These are phyloP conservation scores for Camellia sinensis DNA, from an alignment of 148 eudicot species.

Conservation along the genomic window DNA sequence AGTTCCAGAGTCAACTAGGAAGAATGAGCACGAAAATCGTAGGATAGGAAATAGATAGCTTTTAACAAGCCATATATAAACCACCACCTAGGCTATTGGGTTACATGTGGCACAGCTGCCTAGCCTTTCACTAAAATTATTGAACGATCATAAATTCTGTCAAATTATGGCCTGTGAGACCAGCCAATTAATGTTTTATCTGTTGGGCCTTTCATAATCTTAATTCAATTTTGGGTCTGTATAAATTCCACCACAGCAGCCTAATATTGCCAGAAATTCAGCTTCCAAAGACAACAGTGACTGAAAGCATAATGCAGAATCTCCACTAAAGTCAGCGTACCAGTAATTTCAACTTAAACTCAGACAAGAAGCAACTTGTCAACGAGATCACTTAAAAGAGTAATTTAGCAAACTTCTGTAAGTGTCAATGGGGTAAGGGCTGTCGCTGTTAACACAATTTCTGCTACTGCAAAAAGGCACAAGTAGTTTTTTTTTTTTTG, in stretches of 20 bases:
- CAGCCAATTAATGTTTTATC: not conserved
- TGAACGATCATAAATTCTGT: not conserved
- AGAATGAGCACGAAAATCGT: not conserved
- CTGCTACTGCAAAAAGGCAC: not conserved
- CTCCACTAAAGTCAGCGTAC: not conserved
- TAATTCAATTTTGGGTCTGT: not conserved
- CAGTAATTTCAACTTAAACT: not conserved
- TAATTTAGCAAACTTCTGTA: not conserved
- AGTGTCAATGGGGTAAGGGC: not conserved
- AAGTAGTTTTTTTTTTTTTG: not conserved
- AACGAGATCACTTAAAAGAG: not conserved
- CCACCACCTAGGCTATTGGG: not conserved
- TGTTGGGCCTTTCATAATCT: not conserved
- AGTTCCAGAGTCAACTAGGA: not conserved
- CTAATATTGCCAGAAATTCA: not conserved
- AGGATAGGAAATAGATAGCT: not conserved
- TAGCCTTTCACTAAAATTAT: conserved; percentile 7
- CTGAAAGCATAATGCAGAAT: not conserved
- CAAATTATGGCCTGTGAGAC: not conserved
- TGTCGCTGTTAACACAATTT: not conserved
- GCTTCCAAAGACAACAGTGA: not conserved
- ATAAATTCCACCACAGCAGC: not conserved
- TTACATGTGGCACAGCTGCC: not conserved
- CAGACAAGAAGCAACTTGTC: not conserved
- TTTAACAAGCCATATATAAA: not conserved